Conservation (phyloP, 2,329 filamentous ascomycete species). For the Arthrobotrys sphaeroides region DNA sequence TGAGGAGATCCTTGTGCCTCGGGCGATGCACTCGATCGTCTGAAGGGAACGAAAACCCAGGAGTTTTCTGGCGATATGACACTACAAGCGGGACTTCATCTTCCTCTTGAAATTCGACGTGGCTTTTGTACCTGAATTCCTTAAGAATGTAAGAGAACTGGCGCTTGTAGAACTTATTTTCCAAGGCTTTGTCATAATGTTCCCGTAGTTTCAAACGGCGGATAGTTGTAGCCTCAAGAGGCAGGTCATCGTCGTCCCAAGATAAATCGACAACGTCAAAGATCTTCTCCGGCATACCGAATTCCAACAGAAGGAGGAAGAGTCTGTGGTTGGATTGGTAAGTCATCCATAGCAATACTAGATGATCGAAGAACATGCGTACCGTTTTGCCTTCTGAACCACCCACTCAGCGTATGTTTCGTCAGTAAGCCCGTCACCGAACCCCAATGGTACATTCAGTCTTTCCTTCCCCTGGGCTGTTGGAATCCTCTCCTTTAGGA, state of each 20-base stretch:
- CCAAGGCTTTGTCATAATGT: conserved; percentile 70
- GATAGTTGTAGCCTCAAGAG: conserved; percentile 72
- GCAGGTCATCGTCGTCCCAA: conserved; percentile 79
- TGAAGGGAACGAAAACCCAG: conserved; percentile 56
- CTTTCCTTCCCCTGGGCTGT: conserved; percentile 67
- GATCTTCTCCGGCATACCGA: conserved; percentile 76
- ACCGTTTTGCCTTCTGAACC: conserved; percentile 69
- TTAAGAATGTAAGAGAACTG: conserved; percentile 77
- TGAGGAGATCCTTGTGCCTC: conserved; percentile 68
- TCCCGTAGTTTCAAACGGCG: conserved; percentile 71
- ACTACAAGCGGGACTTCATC: conserved; percentile 75
- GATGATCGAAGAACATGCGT: not conserved
- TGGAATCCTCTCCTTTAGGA: conserved; percentile 72
- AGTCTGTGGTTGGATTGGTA: conserved; percentile 60
- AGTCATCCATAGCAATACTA: not conserved
- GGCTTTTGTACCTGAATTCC: conserved; percentile 69
- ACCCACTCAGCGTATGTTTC: conserved; percentile 83
- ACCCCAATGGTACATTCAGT: conserved; percentile 71
- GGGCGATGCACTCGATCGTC: conserved; percentile 72
- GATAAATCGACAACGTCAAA: conserved; percentile 78
- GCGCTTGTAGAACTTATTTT: conserved; percentile 73
- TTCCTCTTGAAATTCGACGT: conserved; percentile 71
- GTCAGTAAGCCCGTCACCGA: conserved; percentile 74
- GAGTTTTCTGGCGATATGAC: conserved; percentile 61
- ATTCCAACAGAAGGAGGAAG: conserved; percentile 75